These are phyloP conservation scores for Adansonia rubrostipa DNA, from an alignment of 441 rosid species.

Conservation along the genomic window DNA sequence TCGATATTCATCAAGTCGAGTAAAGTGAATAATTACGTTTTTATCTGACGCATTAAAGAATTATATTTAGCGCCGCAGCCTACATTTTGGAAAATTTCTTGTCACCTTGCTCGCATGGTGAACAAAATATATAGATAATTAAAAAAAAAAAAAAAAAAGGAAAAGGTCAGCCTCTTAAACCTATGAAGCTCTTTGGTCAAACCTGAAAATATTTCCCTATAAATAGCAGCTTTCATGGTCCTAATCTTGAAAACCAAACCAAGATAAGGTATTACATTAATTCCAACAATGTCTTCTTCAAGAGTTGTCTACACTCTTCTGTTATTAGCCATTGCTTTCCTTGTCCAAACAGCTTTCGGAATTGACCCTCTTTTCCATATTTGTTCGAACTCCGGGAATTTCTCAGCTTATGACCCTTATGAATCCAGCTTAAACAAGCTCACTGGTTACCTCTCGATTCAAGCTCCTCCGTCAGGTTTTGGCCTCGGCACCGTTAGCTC, in stretches of 20 bases:
- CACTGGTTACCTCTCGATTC: conserved; percentile 40
- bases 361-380: conserved; percentile 51
- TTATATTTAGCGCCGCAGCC: too few species aligned
- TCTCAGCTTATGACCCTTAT: conserved; percentile 50
- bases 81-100: neutral
- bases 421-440: conserved; percentile 53
- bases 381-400: conserved; percentile 59
- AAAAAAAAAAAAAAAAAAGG: neutral
- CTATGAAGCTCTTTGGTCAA: neutral
- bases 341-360: conserved; percentile 26
- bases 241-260: neutral
- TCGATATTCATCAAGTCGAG: too few species aligned
- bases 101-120: neutral
- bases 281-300: conserved; percentile 28
- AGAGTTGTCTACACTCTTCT: neutral
- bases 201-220: neutral
- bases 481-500: neutral
- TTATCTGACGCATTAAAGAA: too few species aligned
- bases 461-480: conserved; percentile 57
- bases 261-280: neutral
- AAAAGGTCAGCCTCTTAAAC: neutral
- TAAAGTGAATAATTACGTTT: too few species aligned
- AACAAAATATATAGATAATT: too few species aligned
- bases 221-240: neutral
- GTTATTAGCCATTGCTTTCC: conserved; percentile 25